These are phyloP conservation scores for Avena sativa DNA, from an alignment of 176 grass and related monocot species.

Conservation along the genomic window DNA sequence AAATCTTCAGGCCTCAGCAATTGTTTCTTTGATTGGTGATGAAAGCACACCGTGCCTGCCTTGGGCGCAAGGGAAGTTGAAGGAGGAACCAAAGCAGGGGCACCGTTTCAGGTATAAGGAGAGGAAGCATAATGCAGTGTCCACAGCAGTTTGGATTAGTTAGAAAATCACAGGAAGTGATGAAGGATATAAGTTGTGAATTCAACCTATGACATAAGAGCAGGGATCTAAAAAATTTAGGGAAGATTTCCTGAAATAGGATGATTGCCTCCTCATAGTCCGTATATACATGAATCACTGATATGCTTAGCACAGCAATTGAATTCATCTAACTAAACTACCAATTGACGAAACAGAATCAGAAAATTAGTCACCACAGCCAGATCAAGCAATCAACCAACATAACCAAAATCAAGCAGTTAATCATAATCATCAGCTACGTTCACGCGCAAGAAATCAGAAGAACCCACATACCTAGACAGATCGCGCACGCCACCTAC, in stretches of 20 bases:
- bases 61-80: not conserved
- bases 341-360: not conserved
- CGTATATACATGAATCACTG: not conserved
- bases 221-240: not conserved
- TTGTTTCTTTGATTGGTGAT: not conserved
- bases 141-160: not conserved
- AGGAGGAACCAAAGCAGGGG: not conserved
- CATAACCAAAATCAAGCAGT: conserved; percentile 14
- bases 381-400: not conserved
- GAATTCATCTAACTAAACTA: not conserved
- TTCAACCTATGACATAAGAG: not conserved
- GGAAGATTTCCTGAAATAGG: not conserved
- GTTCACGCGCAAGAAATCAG: not conserved
- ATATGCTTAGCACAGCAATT: not conserved
- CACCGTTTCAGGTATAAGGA: not conserved
- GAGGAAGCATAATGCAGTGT: not conserved
- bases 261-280: not conserved
- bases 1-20: not conserved
- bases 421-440: not conserved
- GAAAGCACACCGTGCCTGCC: not conserved
- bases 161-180: not conserved
- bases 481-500: not conserved
- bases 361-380: not conserved
- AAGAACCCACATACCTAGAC: conserved; percentile 28
- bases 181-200: not conserved